Evolutionary conservation across 192 early-diverging fungal genomes (phyloP).

Genomic region (Helicostylum pulchrum): DNA sequence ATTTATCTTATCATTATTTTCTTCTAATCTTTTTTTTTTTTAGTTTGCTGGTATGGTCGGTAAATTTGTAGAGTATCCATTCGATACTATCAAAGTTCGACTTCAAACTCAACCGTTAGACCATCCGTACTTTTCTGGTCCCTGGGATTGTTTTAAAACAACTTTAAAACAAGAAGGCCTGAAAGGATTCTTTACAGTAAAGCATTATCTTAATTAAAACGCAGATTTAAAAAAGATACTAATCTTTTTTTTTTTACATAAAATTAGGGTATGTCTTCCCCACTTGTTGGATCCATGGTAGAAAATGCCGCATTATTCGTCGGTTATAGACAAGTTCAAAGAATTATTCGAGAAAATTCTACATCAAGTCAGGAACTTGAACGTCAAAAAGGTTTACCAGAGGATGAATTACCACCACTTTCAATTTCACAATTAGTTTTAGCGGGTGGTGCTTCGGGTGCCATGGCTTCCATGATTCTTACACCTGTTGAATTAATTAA

Average conservation of each 20-base stretch:
- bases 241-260: no score
- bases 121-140: conserved; percentile 64
- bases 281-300: conserved; percentile 89
- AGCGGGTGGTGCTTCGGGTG: conserved; percentile 83
- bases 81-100: conserved; percentile 94
- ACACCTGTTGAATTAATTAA: conserved; percentile 97
- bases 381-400: neutral
- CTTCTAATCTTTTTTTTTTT: neutral
- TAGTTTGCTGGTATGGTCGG: conserved; percentile 86
- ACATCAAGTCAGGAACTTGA: conserved; percentile 16
- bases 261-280: conserved; percentile 82
- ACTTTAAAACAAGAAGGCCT: conserved; percentile 79
- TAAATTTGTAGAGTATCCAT: conserved; percentile 95
- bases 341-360: conserved; percentile 53
- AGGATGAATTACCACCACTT: conserved; percentile 44
- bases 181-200: conserved; percentile 84
- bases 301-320: conserved; percentile 93
- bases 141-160: conserved; percentile 76
- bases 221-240: neutral
- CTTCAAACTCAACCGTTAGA: conserved; percentile 81
- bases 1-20: neutral
- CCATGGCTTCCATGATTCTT: conserved; percentile 82
- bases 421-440: conserved; percentile 66
- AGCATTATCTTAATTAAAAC: neutral
- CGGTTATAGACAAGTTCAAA: conserved; percentile 83